Conservation (phyloP, 371 early-diverging fungal species). For the Mucor indicus region DNA sequence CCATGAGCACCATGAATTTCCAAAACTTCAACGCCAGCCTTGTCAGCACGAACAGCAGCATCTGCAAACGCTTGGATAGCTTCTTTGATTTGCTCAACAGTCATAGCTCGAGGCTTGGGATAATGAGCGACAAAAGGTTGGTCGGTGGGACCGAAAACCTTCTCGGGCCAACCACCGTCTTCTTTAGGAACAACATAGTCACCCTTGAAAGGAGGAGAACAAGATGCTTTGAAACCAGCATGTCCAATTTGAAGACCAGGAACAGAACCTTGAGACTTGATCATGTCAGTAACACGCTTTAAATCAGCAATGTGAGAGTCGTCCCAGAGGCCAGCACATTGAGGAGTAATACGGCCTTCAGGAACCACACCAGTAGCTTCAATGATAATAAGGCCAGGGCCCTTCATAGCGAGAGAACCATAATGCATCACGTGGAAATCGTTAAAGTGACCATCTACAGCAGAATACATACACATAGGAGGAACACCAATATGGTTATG, state of each 20-base stretch:
- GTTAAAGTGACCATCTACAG: slow-evolving; percentile 17
- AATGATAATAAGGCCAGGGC: slow-evolving; percentile 71
- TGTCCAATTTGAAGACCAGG: slow-evolving; percentile 80
- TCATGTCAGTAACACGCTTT: slow-evolving; percentile 58
- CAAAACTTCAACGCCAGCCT: slow-evolving; percentile 82
- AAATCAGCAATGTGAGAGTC: slow-evolving; percentile 70
- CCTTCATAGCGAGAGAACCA: slow-evolving; percentile 69
- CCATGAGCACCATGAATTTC: slow-evolving; percentile 81
- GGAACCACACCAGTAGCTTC: slow-evolving; percentile 80
- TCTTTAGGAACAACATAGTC: slow-evolving; percentile 54
- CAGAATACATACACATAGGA: slow-evolving; percentile 73
- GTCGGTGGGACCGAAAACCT: slow-evolving; percentile 71
- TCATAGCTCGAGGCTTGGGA: slow-evolving; percentile 60
- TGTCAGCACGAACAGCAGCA: slow-evolving; percentile 69
- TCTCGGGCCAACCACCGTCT: slow-evolving; percentile 81
- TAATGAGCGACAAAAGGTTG: slow-evolving; percentile 44
- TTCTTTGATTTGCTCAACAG: slow-evolving; percentile 60
- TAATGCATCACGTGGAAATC: slow-evolving; percentile 67
- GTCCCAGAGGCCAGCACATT: slow-evolving; percentile 72
- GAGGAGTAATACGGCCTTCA: slow-evolving; percentile 77
- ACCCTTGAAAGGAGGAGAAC: slow-evolving; percentile 55
- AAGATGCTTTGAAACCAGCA: slow-evolving; percentile 80
- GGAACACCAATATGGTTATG: slow-evolving; percentile 77
- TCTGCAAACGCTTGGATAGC: slow-evolving; percentile 62
- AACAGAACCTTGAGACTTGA: slow-evolving; percentile 60